A percentile compares a stretch with the other conserved stretches of the same genome.
phyloP scores from a whole-genome alignment of 2,329 filamentous ascomycete species.

The Fusarium austroafricanum region DNA sequence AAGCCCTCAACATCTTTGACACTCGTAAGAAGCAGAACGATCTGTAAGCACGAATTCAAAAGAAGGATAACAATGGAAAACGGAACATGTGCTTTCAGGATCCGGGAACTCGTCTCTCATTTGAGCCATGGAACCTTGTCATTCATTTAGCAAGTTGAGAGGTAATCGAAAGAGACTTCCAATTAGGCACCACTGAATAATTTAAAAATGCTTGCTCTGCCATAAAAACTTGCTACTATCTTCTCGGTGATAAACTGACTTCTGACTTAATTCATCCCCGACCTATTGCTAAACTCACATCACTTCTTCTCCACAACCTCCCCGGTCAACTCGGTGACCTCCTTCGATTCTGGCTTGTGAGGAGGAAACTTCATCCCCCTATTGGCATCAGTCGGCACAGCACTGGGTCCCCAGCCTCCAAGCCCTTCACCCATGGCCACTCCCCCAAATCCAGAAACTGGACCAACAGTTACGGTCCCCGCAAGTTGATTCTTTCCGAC shows the following conservation, averaged over 20 bases:
- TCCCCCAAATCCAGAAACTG: constrained; percentile 48
- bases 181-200: constrained; percentile 3
- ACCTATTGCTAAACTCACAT: background rate
- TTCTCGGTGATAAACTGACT: background rate
- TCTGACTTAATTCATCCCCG: no score
- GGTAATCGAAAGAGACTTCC: background rate
- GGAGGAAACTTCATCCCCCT: constrained; percentile 54
- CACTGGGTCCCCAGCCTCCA: constrained; percentile 52
- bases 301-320: constrained; percentile 5
- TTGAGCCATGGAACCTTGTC: constrained; percentile 20
- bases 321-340: background rate
- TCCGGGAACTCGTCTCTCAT: constrained; percentile 24
- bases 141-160: constrained; percentile 22
- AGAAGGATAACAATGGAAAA: background rate
- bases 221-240: background rate
- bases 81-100: constrained; percentile 1
- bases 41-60: constrained; percentile 52
- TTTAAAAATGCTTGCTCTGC: background rate
- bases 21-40: constrained; percentile 80
- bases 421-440: constrained; percentile 45
- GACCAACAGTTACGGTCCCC: constrained; percentile 49
- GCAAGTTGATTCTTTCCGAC: constrained; percentile 56
- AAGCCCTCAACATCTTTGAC: constrained; percentile 82
- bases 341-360: background rate
- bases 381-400: constrained; percentile 42